Evolutionary conservation across 192 early-diverging fungal genomes (phyloP).

Genomic region (Phlyctochytrium planicorne): DNA sequence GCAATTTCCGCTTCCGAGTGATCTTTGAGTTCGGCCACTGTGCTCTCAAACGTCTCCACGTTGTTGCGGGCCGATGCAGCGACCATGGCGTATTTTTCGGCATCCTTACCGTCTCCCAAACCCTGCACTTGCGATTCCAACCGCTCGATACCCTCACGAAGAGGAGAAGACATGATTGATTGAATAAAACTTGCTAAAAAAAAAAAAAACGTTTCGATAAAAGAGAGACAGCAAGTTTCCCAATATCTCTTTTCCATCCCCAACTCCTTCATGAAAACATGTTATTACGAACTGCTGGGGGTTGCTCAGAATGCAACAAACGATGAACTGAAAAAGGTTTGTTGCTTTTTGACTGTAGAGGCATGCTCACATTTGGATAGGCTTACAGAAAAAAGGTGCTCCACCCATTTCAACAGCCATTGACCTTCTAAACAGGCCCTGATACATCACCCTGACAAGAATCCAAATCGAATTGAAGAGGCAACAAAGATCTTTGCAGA

Average conservation of each 20-base stretch:
- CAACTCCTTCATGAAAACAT: conserved; percentile 37
- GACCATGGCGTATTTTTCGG: no score
- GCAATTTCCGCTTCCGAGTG: no score
- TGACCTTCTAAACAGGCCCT: conserved; percentile 43
- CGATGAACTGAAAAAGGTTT: conserved; percentile 87
- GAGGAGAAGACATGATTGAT: no score
- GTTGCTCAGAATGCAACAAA: conserved; percentile 71
- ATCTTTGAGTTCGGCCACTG: no score
- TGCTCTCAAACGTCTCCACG: no score
- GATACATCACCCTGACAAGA: conserved; percentile 76
- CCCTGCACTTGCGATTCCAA: no score
- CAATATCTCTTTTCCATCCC: no score
- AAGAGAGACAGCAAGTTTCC: no score
- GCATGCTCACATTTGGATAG: background rate
- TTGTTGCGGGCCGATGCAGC: no score
- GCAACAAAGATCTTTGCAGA: conserved; percentile 84
- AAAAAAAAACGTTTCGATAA: background rate
- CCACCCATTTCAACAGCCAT: no score
- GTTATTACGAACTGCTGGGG: conserved; percentile 89
- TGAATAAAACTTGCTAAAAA: background rate
- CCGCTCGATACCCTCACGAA: no score
- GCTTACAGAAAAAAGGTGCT: conserved; percentile 5
- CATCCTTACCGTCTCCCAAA: no score
- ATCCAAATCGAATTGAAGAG: conserved; percentile 77
- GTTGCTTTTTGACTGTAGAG: conserved; percentile 23